Evolutionary conservation across 345 rosid genomes (phyloP), one percentile per base, ranked within the genome.

Genomic region (Aurinia saxatilis): DNA sequence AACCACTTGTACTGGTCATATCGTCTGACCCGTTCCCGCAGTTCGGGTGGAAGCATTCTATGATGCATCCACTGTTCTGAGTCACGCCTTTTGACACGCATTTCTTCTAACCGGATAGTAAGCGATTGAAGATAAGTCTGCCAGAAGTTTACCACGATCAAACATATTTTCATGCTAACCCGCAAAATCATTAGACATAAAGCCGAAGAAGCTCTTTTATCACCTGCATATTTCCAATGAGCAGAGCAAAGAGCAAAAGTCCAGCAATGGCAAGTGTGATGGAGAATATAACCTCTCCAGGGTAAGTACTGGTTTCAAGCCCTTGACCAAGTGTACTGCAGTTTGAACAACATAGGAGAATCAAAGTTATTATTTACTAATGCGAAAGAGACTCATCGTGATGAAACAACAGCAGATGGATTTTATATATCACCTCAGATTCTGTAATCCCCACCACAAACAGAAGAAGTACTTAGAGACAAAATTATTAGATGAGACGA

Each of bases 41-140:
- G 88, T 1, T 92, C 91, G 3, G 59, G 81, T n/a, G 98, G 98
- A 68, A 92, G 97, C 84, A 92, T 78, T 19, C 98, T 88, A 47
- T 92, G 98, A 79, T 82, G 97, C 98, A 92, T 92, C 97, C 98
- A 92, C 65, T 87, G 98, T 50, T 92, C 98, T 30, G 98, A 87
- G 69, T 92, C 98, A 15, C 96, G 99, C 83, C 97, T 85, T 75
- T 93, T 93, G 37, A 93, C 84, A 71, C 99, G 82, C 99, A 93
- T 90, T 71, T 93, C 99, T 75, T 93, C 99, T 47, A 93, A 83
- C 55, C 97, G 93, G 39, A 90, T 90, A 3, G 99, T 93, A 2
- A 87, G 87, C 5, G 99, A 93, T 59, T 93, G 99, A 70, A 93
- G 97, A 78, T 93, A 93, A 57, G 99, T 93, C 99, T 93, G 87